These are phyloP conservation scores for Trichosanthes truncata DNA, from an alignment of 306 rosid genomes.

Conservation along the genomic window DNA sequence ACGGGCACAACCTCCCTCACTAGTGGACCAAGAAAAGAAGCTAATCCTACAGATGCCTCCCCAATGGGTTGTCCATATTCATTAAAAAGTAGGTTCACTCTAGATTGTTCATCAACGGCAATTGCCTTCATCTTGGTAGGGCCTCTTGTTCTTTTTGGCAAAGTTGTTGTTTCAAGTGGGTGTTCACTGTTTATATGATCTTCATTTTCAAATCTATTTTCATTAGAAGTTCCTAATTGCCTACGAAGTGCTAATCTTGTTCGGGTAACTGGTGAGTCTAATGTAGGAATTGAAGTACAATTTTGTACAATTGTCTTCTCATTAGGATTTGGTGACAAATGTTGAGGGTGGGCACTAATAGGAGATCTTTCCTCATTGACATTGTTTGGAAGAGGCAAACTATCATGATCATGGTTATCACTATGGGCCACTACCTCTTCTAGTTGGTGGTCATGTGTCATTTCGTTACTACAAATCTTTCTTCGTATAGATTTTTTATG, in stretches of 20 bases:
- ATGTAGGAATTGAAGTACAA: neutral
- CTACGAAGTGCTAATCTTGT: neutral
- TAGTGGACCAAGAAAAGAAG: too few relatives aligned
- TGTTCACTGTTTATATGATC: neutral
- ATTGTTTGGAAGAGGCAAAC: neutral
- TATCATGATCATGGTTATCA: neutral
- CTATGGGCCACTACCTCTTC: too few relatives aligned
- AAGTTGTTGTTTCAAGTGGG: neutral
- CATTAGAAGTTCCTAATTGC: neutral
- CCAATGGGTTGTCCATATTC: neutral
- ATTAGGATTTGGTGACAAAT: neutral
- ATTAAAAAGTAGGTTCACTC: neutral
- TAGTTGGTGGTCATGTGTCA: too few relatives aligned
- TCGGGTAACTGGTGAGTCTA: neutral
- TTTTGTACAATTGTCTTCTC: neutral
- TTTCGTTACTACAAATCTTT: too few relatives aligned
- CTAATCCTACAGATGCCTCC: neutral
- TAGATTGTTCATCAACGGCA: neutral
- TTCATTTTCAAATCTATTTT: neutral
- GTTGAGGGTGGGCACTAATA: neutral
- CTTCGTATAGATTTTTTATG: neutral
- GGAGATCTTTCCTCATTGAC: neutral
- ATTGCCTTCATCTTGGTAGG: neutral
- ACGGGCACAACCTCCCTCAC: too few relatives aligned
- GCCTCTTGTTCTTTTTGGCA: neutral